Evolutionary conservation across 2,329 filamentous ascomycete genomes (phyloP), one percentile per base, ranked within the genome.

Genomic region (Fusarium continuum): DNA sequence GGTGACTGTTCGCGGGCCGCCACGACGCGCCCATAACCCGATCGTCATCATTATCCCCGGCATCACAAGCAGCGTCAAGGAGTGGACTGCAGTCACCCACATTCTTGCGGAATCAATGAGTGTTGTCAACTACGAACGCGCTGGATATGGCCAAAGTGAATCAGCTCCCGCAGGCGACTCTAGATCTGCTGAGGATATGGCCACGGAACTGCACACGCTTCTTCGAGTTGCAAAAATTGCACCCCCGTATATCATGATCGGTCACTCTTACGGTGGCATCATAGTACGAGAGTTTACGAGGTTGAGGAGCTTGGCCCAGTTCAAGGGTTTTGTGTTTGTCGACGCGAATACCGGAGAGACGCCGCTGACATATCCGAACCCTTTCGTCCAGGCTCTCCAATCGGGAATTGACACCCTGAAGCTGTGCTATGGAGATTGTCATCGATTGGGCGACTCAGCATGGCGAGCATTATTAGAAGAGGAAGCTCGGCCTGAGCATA

Each of bases 261-360:
- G 32, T 5, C 55, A 65, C 7, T 43, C 43, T 1, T 41, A 41
- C 4, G 50, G 60, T 3, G 19, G 32, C 4, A 29, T 38, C 1
- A 45, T 65, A 16, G 25, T 49, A 3, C 38, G 34, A 8, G 50
- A 65, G 8, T 65, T 64, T 20, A 16, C 41, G 4, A 25, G 9
- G 1, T 9, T 65, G 32, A 52, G 60, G n/a, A 56, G 38, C 3
- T 8, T 53, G 13, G 43, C 26, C 8, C 45, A 60, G 8, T 64
- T 64, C 22, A 64, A 64, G 28, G 61, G 61, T 3, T 61, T 65
- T 34, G 61, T 64, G 9, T 53, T 61, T 36, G 45, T 64, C 4
- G 50, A 64, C 23, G 38, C 55, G 20, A 17, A 49, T 26, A 14
- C 22, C 6, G 44, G 22, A 16, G 9, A 25, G 4, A 17, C 10